phyloP scores from a whole-genome alignment of 1,284 basidiomycete genomes.

The Fomitopsis schrenkii region DNA sequence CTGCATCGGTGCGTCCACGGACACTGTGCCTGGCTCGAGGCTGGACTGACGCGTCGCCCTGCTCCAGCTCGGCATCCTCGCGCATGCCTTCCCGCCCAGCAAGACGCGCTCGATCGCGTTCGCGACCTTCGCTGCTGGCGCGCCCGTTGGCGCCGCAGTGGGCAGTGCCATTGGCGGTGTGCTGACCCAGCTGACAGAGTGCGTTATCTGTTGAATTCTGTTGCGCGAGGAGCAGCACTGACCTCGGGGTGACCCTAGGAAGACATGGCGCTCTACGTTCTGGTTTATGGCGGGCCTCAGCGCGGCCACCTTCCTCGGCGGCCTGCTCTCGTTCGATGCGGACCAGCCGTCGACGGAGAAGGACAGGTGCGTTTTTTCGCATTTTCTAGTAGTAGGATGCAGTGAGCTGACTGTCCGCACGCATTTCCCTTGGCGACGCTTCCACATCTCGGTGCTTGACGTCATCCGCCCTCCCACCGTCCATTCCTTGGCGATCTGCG shows the following conservation, averaged over 20 bases:
- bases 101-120: constrained; percentile 69
- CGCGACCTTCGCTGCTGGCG: constrained; percentile 75
- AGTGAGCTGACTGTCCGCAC: background rate
- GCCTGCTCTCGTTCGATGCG: constrained; percentile 39
- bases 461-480: background rate
- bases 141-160: constrained; percentile 72
- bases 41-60: background rate
- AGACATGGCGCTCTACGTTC: constrained; percentile 54
- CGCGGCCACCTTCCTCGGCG: constrained; percentile 35
- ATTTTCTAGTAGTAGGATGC: background rate
- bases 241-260: constrained; percentile 17
- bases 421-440: no score
- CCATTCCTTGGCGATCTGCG: background rate
- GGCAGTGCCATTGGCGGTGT: constrained; percentile 69
- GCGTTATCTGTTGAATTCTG: constrained; percentile 11
- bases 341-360: constrained; percentile 39
- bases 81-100: constrained; percentile 68
- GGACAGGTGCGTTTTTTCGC: constrained; percentile 31
- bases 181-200: constrained; percentile 62
- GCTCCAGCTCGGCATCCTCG: constrained; percentile 72
- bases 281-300: constrained; percentile 48
- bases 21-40: background rate
- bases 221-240: background rate
- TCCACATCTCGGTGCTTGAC: background rate
- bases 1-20: constrained; percentile 51